Base-by-base conservation (phyloP, 352 stramenopile species). In the Phytophthora crassamura region DNA sequence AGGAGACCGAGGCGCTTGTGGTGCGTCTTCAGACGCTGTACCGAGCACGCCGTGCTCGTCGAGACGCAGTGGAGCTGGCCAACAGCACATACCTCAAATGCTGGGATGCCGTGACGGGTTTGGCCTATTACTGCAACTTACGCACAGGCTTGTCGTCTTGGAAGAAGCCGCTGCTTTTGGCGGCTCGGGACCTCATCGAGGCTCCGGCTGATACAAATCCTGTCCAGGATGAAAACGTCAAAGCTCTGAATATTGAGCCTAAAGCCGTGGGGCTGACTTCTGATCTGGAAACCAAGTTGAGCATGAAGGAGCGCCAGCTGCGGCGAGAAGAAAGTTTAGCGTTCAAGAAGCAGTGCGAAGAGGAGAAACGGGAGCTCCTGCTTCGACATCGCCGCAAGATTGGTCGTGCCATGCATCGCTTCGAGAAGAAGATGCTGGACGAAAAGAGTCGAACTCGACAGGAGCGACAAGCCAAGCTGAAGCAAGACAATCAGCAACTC, bases 61-160 rank as follows among this genome's bases (percentile, higher is more conserved):
- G 69, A 16, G 39, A 66, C 20, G 64, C 52, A 2, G 64, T 69
- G 28, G 58, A 69, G 7, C 28, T 78, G 9, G 79, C 72, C 12
- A 67, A 67, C 3, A 55, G 61, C 20, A 15, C 71, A 15, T 88
- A 88, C 35, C 55, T 77, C 15, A 83, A 86, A 60, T 88, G 77
- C 58, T 79, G 67, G 50, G 79, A 88, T 45, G 43, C 62, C 3
- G 54, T 68, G 22, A 79, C 55, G 45, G 74, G 76, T 22, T 64
- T 82, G 3, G 67, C 61, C 6, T 88, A 86, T 55, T 86, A 83
- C 48, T 82, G 58, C 55, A 88, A 88, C 22, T 59, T 84, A 4
- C 64, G 40, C 40, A 83, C 77, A 2, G 77, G 79, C 30, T 36
- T 70, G 2, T 72, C 77, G 47, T 74, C 67, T 7, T 88, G 79